Conservation (phyloP, 2,329 filamentous ascomycete genomes). For the Thelonectria blattea region DNA sequence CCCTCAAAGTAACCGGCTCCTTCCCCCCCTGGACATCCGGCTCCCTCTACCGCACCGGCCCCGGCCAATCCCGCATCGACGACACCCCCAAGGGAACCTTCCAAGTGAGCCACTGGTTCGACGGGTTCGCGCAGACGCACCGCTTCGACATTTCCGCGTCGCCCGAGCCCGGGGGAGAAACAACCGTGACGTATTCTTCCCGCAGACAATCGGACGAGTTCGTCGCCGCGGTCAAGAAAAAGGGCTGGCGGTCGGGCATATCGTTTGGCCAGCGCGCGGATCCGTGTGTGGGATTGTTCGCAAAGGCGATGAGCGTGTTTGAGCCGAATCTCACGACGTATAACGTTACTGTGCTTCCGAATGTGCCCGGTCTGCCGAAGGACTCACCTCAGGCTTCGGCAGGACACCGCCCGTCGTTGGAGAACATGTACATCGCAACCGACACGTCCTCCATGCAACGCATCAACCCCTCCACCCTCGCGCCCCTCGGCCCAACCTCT, state of each 20-base stretch:
- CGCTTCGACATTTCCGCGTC: slow-evolving; percentile 70
- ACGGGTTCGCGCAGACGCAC: slow-evolving; percentile 75
- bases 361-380: slow-evolving; percentile 63
- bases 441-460: slow-evolving; percentile 64
- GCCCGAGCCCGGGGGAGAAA: slow-evolving; percentile 34
- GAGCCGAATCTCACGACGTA: slow-evolving; percentile 54
- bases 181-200: slow-evolving; percentile 71
- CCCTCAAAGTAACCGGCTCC: slow-evolving; percentile 65
- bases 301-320: slow-evolving; percentile 72
- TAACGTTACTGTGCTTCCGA: slow-evolving; percentile 68
- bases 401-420: slow-evolving; percentile 48
- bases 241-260: slow-evolving; percentile 61
- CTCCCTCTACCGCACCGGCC: slow-evolving; percentile 75
- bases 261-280: slow-evolving; percentile 76
- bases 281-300: slow-evolving; percentile 75
- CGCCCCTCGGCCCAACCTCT: slow-evolving; percentile 68
- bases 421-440: slow-evolving; percentile 60
- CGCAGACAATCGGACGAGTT: slow-evolving; percentile 69
- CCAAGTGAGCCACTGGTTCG: slow-evolving; percentile 78
- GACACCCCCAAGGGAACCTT: slow-evolving; percentile 64
- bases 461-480: slow-evolving; percentile 73
- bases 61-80: slow-evolving; percentile 68
- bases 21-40: slow-evolving; percentile 78
- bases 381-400: slow-evolving; percentile 9
- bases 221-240: slow-evolving; percentile 64